Percentiles rank a stretch among this genome's conserved stretches.
Evolutionary conservation across 352 stramenopile species (phyloP).

Genomic region (Paralagenidium karlingii): DNA sequence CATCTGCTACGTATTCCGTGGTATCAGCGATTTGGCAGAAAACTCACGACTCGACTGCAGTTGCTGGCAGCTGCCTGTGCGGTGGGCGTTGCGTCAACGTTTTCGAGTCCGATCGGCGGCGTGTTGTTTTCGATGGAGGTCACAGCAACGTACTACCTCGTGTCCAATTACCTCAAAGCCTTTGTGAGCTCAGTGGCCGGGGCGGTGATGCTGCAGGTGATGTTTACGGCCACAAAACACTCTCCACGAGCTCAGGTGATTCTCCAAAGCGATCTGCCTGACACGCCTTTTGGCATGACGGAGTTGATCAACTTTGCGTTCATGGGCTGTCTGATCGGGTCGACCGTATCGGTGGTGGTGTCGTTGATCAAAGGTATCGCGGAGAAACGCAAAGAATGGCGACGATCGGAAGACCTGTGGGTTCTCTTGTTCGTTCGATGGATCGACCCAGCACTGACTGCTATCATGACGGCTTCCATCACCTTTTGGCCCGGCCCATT

Average conservation of each 20-base stretch:
- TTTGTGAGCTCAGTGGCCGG: slow-evolving; percentile 77
- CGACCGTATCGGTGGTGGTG: slow-evolving; percentile 42
- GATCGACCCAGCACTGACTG: slow-evolving; percentile 55
- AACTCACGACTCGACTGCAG: slow-evolving; percentile 72
- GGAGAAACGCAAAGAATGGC: slow-evolving; percentile 9
- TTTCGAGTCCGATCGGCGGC: slow-evolving; percentile 88
- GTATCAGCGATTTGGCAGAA: slow-evolving; percentile 63
- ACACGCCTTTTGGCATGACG: slow-evolving; percentile 41
- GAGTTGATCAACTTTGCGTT: slow-evolving; percentile 56
- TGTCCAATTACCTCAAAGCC: slow-evolving; percentile 84
- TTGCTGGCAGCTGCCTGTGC: slow-evolving; percentile 86
- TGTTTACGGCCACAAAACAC: slow-evolving; percentile 35
- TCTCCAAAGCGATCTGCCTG: slow-evolving; percentile 30
- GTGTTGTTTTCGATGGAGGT: slow-evolving; percentile 94
- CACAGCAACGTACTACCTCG: slow-evolving; percentile 79
- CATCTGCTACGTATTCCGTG: slow-evolving; percentile 69
- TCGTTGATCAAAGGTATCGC: slow-evolving; percentile 41
- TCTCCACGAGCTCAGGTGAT: slow-evolving; percentile 47
- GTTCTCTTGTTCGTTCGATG: slow-evolving; percentile 43
- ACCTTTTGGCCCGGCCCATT: slow-evolving; percentile 70
- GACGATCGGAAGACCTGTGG: slow-evolving; percentile 21
- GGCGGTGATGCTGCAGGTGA: slow-evolving; percentile 63
- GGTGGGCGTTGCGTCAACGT: slow-evolving; percentile 86
- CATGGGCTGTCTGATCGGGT: slow-evolving; percentile 41
- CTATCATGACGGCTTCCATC: slow-evolving; percentile 42